A percentile compares a stretch with the other conserved stretches of the same genome.
These are phyloP conservation scores for Xylariaceae sp. DNA, from an alignment of 2,329 filamentous ascomycete genomes.

Conservation along the genomic window DNA sequence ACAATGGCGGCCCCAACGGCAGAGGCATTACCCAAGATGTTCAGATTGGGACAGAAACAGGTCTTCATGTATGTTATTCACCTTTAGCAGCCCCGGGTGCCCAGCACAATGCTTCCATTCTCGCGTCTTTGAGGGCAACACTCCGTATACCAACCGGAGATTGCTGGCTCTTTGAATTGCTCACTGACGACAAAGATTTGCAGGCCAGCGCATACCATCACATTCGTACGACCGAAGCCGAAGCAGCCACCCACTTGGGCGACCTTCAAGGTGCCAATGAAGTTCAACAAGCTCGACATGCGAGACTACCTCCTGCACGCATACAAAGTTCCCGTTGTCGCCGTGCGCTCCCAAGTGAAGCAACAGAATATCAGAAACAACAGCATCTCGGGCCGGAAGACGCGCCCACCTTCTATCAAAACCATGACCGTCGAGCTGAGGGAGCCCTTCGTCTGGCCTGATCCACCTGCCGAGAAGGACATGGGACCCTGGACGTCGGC, in stretches of 20 bases:
- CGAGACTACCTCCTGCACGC: constrained; percentile 89
- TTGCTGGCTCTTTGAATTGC: too few relatives aligned
- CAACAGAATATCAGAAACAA: constrained; percentile 54
- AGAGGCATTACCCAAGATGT: constrained; percentile 15
- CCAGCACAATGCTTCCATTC: not conserved
- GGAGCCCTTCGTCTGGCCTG: constrained; percentile 85
- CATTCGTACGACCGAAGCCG: constrained; percentile 67
- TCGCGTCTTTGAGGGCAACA: not conserved
- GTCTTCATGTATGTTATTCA: constrained; percentile 28
- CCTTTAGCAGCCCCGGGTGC: not conserved
- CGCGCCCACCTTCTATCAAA: constrained; percentile 72
- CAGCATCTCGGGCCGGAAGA: constrained; percentile 52
- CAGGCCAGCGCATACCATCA: constrained; percentile 78
- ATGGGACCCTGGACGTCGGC: constrained; percentile 55
- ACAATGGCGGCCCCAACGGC: constrained; percentile 11
- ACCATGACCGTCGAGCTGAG: constrained; percentile 92
- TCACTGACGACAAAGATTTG: not conserved
- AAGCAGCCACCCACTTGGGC: constrained; percentile 72
- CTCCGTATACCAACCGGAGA: too few relatives aligned
- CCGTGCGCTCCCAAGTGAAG: constrained; percentile 76
- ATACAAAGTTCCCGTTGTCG: constrained; percentile 70
- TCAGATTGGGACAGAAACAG: constrained; percentile 28
- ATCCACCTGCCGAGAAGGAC: constrained; percentile 51
- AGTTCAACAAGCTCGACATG: constrained; percentile 93
- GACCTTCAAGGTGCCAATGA: constrained; percentile 84